Percentiles rank a stretch among this genome's conserved stretches.
phyloP scores from a whole-genome alignment of 768 basidiomycete genomes.

The Calocybe cyanea region DNA sequence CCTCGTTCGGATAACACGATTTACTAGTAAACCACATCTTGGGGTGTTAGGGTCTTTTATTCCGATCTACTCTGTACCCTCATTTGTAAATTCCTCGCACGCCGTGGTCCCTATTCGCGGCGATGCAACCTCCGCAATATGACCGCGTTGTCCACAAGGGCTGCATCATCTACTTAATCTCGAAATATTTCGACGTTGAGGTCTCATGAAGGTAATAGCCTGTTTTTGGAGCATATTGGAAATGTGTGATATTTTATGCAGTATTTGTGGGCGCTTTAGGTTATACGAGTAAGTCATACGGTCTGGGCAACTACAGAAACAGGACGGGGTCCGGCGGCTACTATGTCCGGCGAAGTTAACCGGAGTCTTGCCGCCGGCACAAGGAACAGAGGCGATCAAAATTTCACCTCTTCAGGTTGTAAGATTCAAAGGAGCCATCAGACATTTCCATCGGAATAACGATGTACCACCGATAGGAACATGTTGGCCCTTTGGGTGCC shows the following conservation, averaged over 20 bases:
- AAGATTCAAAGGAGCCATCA: neutral
- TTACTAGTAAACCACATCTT: neutral
- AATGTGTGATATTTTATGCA: conserved; percentile 4
- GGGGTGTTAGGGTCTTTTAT: conserved; percentile 8
- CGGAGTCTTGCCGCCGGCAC: conserved; percentile 8
- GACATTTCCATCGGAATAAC: neutral
- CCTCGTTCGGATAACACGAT: conserved; percentile 1
- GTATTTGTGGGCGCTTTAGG: conserved; percentile 4
- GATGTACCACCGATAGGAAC: neutral
- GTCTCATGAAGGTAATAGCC: too few species aligned
- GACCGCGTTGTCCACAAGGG: neutral
- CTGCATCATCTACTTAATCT: too few species aligned
- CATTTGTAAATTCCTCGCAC: neutral
- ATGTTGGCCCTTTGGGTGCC: neutral
- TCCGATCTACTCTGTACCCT: conserved; percentile 4
- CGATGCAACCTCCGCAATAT: conserved; percentile 6
- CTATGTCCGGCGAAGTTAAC: conserved; percentile 4
- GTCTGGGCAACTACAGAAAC: conserved; percentile 4
- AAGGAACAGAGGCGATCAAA: neutral
- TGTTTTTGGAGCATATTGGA: too few species aligned
- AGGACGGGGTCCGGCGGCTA: conserved; percentile 8
- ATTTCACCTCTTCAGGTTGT: neutral
- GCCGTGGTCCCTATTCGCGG: neutral
- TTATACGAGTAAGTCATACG: conserved; percentile 1
- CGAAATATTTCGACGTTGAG: too few species aligned